These are phyloP conservation scores for Metahyphopichia silvanorum DNA, from an alignment of 805 yeast genomes.

Conservation along the genomic window DNA sequence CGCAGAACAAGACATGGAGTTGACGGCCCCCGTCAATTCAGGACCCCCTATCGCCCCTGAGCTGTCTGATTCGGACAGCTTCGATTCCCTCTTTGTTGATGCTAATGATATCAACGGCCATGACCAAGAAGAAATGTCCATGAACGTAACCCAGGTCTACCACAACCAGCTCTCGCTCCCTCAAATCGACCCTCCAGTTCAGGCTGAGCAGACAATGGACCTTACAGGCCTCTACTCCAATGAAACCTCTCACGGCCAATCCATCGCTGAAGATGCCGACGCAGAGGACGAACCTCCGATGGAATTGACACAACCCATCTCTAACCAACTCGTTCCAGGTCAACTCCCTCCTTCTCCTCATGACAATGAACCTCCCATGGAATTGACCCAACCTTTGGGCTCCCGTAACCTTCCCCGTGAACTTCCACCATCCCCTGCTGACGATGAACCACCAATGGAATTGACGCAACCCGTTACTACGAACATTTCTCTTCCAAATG, in stretches of 20 bases:
- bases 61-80: no score
- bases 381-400: slow-evolving; percentile 13
- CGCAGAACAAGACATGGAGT: slow-evolving; percentile 15
- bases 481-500: neutral
- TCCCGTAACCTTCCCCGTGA: neutral
- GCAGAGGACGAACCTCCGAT: slow-evolving; percentile 12
- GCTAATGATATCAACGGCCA: no score
- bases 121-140: no score
- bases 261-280: no score
- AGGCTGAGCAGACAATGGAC: slow-evolving; percentile 14
- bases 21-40: slow-evolving; percentile 11
- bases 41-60: no score
- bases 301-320: slow-evolving; percentile 18
- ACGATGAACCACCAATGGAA: neutral
- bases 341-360: no score
- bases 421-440: neutral
- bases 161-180: no score
- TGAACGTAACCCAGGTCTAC: no score
- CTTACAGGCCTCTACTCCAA: slow-evolving; percentile 5
- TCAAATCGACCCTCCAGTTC: no score
- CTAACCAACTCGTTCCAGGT: no score
- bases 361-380: slow-evolving; percentile 16
- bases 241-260: no score
- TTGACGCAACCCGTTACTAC: neutral
- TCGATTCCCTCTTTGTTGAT: no score